phyloP scores from a whole-genome alignment of 2,329 filamentous ascomycete genomes.

The Myriosclerotinia duriaeana region DNA sequence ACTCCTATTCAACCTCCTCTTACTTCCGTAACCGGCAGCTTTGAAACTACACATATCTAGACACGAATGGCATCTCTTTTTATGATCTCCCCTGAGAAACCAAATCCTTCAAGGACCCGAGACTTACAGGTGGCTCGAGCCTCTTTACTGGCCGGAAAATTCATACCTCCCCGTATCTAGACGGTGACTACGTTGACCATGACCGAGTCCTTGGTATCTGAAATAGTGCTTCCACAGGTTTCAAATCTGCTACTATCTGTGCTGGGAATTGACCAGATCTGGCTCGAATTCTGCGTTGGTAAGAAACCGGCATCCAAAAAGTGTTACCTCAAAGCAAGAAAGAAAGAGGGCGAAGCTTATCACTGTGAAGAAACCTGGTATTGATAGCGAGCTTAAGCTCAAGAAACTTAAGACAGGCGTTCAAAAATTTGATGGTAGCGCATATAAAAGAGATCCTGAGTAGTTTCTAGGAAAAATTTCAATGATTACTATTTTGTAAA shows the following conservation, averaged over 20 bases:
- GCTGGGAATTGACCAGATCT: not conserved
- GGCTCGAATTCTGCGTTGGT: too few species aligned
- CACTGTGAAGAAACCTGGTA: not conserved
- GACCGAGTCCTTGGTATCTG: conserved; percentile 21
- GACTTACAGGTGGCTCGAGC: not conserved
- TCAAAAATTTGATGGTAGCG: not conserved
- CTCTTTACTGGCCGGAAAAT: conserved; percentile 18
- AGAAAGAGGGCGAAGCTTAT: too few species aligned
- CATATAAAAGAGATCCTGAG: not conserved
- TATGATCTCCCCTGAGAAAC: too few species aligned
- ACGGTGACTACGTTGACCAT: conserved; percentile 17
- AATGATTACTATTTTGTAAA: too few species aligned
- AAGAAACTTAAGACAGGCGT: not conserved
- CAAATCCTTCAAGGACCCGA: too few species aligned
- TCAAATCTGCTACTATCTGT: conserved; percentile 1
- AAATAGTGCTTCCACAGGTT: not conserved
- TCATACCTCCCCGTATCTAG: conserved; percentile 16
- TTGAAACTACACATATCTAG: not conserved
- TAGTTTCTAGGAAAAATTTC: not conserved
- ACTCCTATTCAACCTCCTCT: not conserved
- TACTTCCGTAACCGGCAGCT: not conserved
- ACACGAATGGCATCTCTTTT: too few species aligned
- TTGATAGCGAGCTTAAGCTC: not conserved
- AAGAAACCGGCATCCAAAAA: too few species aligned
- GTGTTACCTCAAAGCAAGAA: too few species aligned